A percentile compares a stretch with the other conserved stretches of the same genome.
Conservation (phyloP, 1,284 basidiomycete genomes). For the Ustilago vetiveriae region DNA sequence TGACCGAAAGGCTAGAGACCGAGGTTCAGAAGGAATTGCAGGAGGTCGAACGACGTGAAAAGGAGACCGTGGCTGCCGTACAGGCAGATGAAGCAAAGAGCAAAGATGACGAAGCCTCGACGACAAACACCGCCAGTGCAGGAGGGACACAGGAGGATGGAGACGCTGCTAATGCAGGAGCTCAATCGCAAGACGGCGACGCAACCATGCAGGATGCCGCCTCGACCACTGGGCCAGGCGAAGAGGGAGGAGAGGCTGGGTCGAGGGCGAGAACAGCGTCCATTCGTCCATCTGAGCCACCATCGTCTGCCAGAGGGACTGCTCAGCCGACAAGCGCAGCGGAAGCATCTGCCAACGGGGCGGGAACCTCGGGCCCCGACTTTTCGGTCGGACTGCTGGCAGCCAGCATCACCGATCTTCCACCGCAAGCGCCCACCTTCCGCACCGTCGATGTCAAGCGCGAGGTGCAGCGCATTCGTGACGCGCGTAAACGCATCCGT, state of each 20-base stretch:
- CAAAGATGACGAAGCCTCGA: conserved; percentile 23
- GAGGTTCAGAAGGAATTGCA: conserved; percentile 60
- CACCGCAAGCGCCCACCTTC: conserved; percentile 80
- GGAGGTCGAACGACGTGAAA: conserved; percentile 48
- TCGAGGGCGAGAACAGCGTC: conserved; percentile 25
- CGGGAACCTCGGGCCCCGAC: conserved; percentile 19
- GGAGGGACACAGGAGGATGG: conserved; percentile 3
- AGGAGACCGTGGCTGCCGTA: conserved; percentile 34
- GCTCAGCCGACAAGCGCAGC: conserved; percentile 11
- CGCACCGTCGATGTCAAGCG: conserved; percentile 87
- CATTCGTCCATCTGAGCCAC: conserved; percentile 30
- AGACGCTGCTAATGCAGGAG: conserved; percentile 5
- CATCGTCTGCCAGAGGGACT: conserved; percentile 13
- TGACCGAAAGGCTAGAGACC: conserved; percentile 58
- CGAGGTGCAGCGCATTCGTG: conserved; percentile 88
- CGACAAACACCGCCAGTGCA: not conserved
- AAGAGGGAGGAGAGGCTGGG: conserved; percentile 9
- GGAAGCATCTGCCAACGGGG: not conserved
- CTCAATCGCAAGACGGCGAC: conserved; percentile 32
- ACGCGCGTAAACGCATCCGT: conserved; percentile 72
- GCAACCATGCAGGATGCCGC: conserved; percentile 38
- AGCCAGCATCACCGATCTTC: conserved; percentile 79
- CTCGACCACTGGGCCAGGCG: conserved; percentile 1
- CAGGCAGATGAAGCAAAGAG: conserved; percentile 38
- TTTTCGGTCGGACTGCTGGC: conserved; percentile 63